phyloP scores from a whole-genome alignment of 768 basidiomycete genomes.

The Pleurotus eryngii region DNA sequence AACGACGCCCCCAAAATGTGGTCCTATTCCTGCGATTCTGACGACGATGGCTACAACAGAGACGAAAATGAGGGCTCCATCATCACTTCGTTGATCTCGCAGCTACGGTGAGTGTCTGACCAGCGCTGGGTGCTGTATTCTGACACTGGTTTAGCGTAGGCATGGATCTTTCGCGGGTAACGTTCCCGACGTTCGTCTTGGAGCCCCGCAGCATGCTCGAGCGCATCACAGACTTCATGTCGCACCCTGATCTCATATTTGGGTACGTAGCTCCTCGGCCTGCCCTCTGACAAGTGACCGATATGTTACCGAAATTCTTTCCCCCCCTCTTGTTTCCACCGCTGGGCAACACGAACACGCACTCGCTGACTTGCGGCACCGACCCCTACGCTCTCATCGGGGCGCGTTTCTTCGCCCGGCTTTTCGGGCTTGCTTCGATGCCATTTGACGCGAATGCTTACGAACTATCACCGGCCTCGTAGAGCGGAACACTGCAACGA shows the following conservation, averaged over 20 bases:
- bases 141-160: conserved; percentile 59
- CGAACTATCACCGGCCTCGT: conserved; percentile 10
- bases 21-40: conserved; percentile 11
- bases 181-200: conserved; percentile 91
- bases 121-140: neutral
- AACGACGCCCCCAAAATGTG: neutral
- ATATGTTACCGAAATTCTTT: neutral
- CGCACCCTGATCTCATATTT: conserved; percentile 96
- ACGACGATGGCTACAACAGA: conserved; percentile 47
- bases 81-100: conserved; percentile 82
- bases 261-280: conserved; percentile 51
- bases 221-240: conserved; percentile 99
- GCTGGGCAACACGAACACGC: neutral
- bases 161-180: conserved; percentile 95
- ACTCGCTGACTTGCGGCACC: too few species aligned
- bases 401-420: neutral
- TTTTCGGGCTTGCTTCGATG: neutral
- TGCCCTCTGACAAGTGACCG: conserved; percentile 3
- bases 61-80: conserved; percentile 94
- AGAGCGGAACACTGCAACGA: conserved; percentile 81
- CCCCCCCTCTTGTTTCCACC: neutral
- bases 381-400: too few species aligned
- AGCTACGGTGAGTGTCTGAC: conserved; percentile 59
- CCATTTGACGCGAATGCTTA: conserved; percentile 6
- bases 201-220: conserved; percentile 98